These are phyloP conservation scores for Stagonosporopsis tanaceti DNA, from an alignment of 2,329 filamentous ascomycete genomes.

Conservation along the genomic window DNA sequence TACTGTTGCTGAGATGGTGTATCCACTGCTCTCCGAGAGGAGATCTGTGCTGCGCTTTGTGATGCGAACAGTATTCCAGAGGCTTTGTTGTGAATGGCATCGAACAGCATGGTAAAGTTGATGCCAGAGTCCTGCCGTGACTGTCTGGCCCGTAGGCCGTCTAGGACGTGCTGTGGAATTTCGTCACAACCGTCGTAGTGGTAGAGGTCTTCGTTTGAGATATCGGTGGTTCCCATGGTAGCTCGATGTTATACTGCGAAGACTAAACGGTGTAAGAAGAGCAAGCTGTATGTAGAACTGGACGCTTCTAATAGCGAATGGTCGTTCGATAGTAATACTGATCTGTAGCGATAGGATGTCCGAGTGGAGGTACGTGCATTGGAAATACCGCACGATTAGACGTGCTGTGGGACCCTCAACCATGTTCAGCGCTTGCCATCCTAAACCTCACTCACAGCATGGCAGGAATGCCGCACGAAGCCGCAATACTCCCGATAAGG, in stretches of 20 bases:
- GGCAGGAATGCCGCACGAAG: background rate
- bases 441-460: background rate
- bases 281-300: too few relatives aligned
- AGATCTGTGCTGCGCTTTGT: background rate
- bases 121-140: conserved; percentile 4
- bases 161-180: background rate
- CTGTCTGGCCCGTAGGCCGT: background rate
- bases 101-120: background rate
- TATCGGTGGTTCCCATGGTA: background rate
- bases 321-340: too few relatives aligned
- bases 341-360: background rate
- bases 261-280: too few relatives aligned
- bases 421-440: background rate
- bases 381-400: background rate
- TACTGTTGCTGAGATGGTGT: too few relatives aligned
- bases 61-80: conserved; percentile 1
- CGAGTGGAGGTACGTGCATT: background rate
- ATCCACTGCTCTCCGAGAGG: background rate
- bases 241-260: background rate
- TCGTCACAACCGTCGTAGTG: background rate
- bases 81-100: background rate
- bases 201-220: conserved; percentile 3
- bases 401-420: background rate
- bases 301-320: too few relatives aligned
- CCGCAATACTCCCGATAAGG: background rate